phyloP scores from a whole-genome alignment of 2,329 filamentous ascomycete species.

The Aspergillus vadensis region DNA sequence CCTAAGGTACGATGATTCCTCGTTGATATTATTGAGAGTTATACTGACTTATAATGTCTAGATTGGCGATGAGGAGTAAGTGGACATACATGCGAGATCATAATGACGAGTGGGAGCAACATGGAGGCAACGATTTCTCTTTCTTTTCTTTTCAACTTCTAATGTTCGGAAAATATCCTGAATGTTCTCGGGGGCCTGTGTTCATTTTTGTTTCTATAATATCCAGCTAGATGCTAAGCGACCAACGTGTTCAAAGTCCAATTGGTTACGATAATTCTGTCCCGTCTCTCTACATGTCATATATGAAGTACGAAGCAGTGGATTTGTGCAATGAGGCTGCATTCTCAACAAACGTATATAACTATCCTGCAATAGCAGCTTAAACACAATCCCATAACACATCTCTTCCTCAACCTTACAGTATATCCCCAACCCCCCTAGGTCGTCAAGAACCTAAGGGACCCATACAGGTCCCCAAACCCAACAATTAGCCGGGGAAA shows the following conservation, averaged over 20 bases:
- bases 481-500: conserved; percentile 37
- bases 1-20: conserved; percentile 72
- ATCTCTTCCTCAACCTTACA: not conserved
- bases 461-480: conserved; percentile 24
- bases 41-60: conserved; percentile 46
- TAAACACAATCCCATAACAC: not conserved
- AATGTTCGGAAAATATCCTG: conserved; percentile 27
- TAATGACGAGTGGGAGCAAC: conserved; percentile 38
- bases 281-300: not conserved
- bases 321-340: not conserved
- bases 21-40: not conserved
- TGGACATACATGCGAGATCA: conserved; percentile 22
- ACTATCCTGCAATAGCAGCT: not conserved
- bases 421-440: not conserved
- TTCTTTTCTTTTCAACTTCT: conserved; percentile 24
- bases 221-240: conserved; percentile 24
- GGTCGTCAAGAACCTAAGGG: conserved; percentile 2
- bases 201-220: conserved; percentile 23
- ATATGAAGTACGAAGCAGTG: not conserved
- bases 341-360: not conserved
- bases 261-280: conserved; percentile 10
- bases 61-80: conserved; percentile 63
- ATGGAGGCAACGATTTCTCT: conserved; percentile 52
- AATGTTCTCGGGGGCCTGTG: conserved; percentile 14
- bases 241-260: conserved; percentile 13